Evolutionary conservation across 805 yeast species (phyloP).

Genomic region (Candida endomychidarum): DNA sequence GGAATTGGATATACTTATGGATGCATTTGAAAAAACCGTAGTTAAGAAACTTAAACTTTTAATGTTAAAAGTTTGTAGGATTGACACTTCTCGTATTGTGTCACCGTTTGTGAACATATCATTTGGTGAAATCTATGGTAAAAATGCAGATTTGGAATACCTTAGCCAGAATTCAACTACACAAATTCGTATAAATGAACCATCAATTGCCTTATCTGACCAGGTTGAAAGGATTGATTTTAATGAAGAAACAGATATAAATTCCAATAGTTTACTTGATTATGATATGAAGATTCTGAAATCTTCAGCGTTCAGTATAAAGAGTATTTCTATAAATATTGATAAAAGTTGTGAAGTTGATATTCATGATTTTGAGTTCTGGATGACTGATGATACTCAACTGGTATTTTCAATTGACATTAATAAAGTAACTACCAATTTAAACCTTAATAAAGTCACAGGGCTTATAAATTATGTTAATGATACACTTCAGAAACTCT

Average conservation of each 20-base stretch:
- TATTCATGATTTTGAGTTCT: slow-evolving; percentile 36
- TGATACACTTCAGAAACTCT: slow-evolving; percentile 13
- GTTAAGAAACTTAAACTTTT: slow-evolving; percentile 42
- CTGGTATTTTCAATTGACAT: slow-evolving; percentile 20
- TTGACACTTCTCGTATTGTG: slow-evolving; percentile 46
- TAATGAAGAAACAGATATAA: slow-evolving; percentile 2
- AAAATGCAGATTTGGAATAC: slow-evolving; percentile 1
- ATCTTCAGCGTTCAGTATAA: slow-evolving; percentile 33
- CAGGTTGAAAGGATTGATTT: slow-evolving; percentile 11
- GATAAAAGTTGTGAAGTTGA: slow-evolving; percentile 16
- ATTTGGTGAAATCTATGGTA: slow-evolving; percentile 32
- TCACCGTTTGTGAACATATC: slow-evolving; percentile 45
- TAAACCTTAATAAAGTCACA: slow-evolving; percentile 20
- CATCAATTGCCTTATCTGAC: slow-evolving; percentile 32
- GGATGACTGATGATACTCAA: slow-evolving; percentile 28
- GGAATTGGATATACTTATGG: slow-evolving; percentile 54
- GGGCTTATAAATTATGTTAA: slow-evolving; percentile 23
- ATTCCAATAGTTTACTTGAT: slow-evolving; percentile 4
- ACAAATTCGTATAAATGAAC: slow-evolving; percentile 32
- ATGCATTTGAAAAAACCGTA: slow-evolving; percentile 61
- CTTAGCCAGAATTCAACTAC: neutral
- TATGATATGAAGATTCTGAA: slow-evolving; percentile 8
- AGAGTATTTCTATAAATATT: slow-evolving; percentile 23
- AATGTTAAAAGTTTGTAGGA: slow-evolving; percentile 31
- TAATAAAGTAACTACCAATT: slow-evolving; percentile 19